Base-by-base conservation (phyloP, 2,329 filamentous ascomycete genomes). In the Purpureocillium lavendulum region DNA sequence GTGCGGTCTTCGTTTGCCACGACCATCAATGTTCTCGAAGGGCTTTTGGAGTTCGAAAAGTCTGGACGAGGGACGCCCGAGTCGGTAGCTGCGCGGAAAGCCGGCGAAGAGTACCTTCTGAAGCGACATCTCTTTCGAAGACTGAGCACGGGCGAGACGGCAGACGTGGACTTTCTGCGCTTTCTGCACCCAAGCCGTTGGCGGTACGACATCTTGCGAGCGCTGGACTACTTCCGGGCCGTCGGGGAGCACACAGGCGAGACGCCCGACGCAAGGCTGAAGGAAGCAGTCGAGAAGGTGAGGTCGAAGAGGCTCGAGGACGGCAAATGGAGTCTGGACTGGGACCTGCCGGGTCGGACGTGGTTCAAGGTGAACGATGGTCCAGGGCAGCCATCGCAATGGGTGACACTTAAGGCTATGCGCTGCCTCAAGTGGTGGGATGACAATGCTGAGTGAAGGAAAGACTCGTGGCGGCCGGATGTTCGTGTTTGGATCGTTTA, bases 71-170 rank as follows among this genome's bases (percentile, higher is more conserved):
- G 12, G 37, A 36, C 8, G 10, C 33, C 7, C 24, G 32, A 6
- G 29, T 35, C 24, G 29, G n/a, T 26, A 10, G 33, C 17, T 12
- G 44, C 38, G 4, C 44, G 41, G 31, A 39, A 41, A n/a, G 33
- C 36, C 13, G 44, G 35, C 5, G 35, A 46, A 32, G 44, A 46
- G 26, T 45, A 46, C 13, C 41, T 46, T 14, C 30, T 46, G 10
- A 35, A 38, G 30, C 31, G 44, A 24, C 33, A 38, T 15, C 33
- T 46, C 5, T 44, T 41, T 31, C 38, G 39, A 8, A 28, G 44
- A 12, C 21, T 35, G 8, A 26, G 30, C 9, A 43, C 41, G 1
- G 44, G 44, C 4, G 24, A 43, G 13, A 17, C 39, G 10, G 41
- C 40, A 9, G 40, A 46, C 16, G 40, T 32, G 10, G 13, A 30